Base-by-base conservation (phyloP, 176 grass and related monocot species). In the Eragrostis curvula region DNA sequence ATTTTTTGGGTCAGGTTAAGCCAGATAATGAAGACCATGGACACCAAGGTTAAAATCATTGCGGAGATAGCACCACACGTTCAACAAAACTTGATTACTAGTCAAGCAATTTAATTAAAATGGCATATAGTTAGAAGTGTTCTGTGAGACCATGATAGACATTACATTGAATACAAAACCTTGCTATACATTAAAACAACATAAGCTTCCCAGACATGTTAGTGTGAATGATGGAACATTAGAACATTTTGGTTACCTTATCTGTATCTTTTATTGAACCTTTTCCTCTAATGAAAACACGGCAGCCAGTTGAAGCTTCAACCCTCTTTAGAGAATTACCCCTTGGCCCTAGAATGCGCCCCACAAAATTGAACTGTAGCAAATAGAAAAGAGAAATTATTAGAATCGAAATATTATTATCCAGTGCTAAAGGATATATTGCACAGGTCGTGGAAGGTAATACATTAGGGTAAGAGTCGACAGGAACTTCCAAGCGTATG, bases 321-420 rank as follows among this genome's bases (percentile, higher is more conserved):
- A 97, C 88, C 63, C 94, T 76, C 80, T 97, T 97, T 29, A 97
- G 84, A 75, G 91, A 97, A 82, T 97, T 97, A 40, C 91, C 91
- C 49, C 94, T 91, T 5, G 91, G 94, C 23, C 91, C 91, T 12
- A 93, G 84, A 75, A 97, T 89, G 20, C 94, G 91, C 43, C 94
- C 94, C 68, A 97, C 88, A 80, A 97, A 97, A 80, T 97, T 97
- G 91, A 93, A 97, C 94, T 97, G 83, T 24, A 86, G 71, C 15
- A 67, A 75, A 60, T 17, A 21, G 12, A 74, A 77, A 83, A 49
- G 18, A 29, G 40, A 74, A 88, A 88, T 73, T 32, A 39, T 78
- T 78, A 71, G 58, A 81, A 65, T 1, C 41, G 16, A 71, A 72
- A 61, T 15, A 56, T 68, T 62, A 75, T 56, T 78, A 36, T 36